These are phyloP conservation scores for Coriolopsis trogii DNA, from an alignment of 1,284 basidiomycete species.

Conservation along the genomic window DNA sequence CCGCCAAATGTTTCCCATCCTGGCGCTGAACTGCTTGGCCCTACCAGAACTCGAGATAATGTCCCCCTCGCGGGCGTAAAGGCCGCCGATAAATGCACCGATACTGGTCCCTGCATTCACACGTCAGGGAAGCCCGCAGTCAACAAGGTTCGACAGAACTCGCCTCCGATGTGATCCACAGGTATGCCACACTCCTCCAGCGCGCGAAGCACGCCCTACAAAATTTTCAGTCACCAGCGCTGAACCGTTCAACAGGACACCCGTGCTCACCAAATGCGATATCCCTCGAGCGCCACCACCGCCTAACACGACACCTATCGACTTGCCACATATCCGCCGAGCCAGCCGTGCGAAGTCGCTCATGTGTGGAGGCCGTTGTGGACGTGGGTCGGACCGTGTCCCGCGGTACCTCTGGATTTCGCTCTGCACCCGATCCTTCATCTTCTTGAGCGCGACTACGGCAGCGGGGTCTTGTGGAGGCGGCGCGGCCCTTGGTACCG, in stretches of 20 bases:
- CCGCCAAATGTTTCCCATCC: constrained; percentile 95
- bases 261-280: constrained; percentile 85
- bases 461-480: constrained; percentile 84
- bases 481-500: constrained; percentile 61
- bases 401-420: constrained; percentile 88
- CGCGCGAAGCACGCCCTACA: constrained; percentile 85
- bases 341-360: constrained; percentile 96
- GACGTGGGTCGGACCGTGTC: constrained; percentile 64
- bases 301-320: constrained; percentile 93
- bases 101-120: constrained; percentile 76
- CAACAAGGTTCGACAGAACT: constrained; percentile 16
- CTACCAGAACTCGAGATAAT: constrained; percentile 85
- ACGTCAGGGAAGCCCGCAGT: not conserved
- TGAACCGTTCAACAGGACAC: no score
- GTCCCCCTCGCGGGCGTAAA: constrained; percentile 95
- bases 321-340: constrained; percentile 88
- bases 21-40: constrained; percentile 89
- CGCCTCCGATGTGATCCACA: constrained; percentile 87
- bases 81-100: constrained; percentile 91
- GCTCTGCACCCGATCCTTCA: constrained; percentile 90
- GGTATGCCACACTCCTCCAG: constrained; percentile 92
- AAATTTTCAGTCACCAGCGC: no score
- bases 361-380: constrained; percentile 77
- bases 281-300: constrained; percentile 96
- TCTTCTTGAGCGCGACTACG: constrained; percentile 85